These are phyloP conservation scores for Euptelea pleiosperma DNA, from an alignment of 164 flowering plant genomes.

Conservation along the genomic window DNA sequence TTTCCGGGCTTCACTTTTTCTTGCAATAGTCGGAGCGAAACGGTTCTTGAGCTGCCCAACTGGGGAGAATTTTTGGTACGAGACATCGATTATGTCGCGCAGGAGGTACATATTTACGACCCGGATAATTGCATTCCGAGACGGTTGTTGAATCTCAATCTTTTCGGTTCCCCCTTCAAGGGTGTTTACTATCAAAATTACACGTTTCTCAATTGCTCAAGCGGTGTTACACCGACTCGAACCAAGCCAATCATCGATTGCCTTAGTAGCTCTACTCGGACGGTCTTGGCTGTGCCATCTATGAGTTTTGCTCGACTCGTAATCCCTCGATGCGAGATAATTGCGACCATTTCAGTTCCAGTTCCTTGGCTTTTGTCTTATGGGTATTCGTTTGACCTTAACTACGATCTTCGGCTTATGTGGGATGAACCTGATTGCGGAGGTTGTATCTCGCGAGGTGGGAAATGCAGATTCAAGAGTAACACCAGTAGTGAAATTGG, in stretches of 20 bases:
- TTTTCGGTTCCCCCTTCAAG: slow-evolving; percentile 45
- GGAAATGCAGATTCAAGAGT: slow-evolving; percentile 26
- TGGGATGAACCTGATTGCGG: slow-evolving; percentile 39
- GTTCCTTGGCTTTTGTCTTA: slow-evolving; percentile 20
- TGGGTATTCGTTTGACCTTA: slow-evolving; percentile 18
- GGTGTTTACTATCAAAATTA: slow-evolving; percentile 20
- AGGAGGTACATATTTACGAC: slow-evolving; percentile 40
- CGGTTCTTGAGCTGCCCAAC: slow-evolving; percentile 33
- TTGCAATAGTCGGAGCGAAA: slow-evolving; percentile 26
- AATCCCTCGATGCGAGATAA: slow-evolving; percentile 23
- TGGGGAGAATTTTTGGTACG: slow-evolving; percentile 40
- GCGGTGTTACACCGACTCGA: no score
- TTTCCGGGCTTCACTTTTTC: slow-evolving; percentile 44
- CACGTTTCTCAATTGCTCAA: slow-evolving; percentile 50
- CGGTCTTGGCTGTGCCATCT: slow-evolving; percentile 35
- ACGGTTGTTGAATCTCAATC: slow-evolving; percentile 35
- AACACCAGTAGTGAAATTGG: slow-evolving; percentile 11
- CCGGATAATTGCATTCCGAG: slow-evolving; percentile 42
- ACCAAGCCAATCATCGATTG: no score
- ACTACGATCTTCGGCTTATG: slow-evolving; percentile 16
- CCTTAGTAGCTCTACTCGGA: slow-evolving; percentile 38
- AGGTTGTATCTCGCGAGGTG: slow-evolving; percentile 29
- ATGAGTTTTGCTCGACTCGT: slow-evolving; percentile 7
- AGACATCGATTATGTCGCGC: slow-evolving; percentile 34
- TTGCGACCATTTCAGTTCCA: slow-evolving; percentile 33